Percentiles rank a stretch among this genome's conserved stretches.
phyloP scores from a whole-genome alignment of 2,329 filamentous ascomycete genomes.

The Talaromyces amestolkiae region DNA sequence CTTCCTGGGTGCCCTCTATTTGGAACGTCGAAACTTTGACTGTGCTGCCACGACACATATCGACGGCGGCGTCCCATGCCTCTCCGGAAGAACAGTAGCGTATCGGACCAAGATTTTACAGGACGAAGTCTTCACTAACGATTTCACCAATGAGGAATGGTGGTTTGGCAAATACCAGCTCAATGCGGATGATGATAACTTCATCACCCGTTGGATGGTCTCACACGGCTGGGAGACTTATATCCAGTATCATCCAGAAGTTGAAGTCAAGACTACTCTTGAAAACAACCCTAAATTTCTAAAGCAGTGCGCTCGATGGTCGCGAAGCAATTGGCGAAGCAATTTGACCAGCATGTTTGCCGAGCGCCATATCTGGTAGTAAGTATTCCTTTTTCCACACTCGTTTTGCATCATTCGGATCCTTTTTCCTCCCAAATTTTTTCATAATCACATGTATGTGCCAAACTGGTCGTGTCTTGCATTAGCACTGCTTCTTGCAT shows the following conservation, averaged over 20 bases:
- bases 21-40: constrained; percentile 93
- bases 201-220: constrained; percentile 94
- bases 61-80: constrained; percentile 92
- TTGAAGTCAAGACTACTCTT: constrained; percentile 87
- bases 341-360: constrained; percentile 86
- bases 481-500: constrained; percentile 9
- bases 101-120: constrained; percentile 87
- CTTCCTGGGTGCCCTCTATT: constrained; percentile 87
- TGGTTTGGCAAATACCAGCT: constrained; percentile 73
- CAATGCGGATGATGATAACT: constrained; percentile 97
- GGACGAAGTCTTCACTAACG: constrained; percentile 79
- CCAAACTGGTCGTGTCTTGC: constrained; percentile 1
- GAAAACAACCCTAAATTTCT: constrained; percentile 87
- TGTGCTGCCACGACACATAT: constrained; percentile 94
- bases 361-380: constrained; percentile 84
- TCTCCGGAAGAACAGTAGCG: constrained; percentile 89
- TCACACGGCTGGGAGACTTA: constrained; percentile 89
- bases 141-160: constrained; percentile 91
- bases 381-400: constrained; percentile 48
- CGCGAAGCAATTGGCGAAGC: constrained; percentile 95
- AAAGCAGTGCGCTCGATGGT: constrained; percentile 91
- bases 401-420: constrained; percentile 12
- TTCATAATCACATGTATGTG: constrained; percentile 12
- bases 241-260: constrained; percentile 89
- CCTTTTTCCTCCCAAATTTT: background rate